Evolutionary conservation across 2,329 filamentous ascomycete genomes (phyloP).

Genomic region (Dactylonectria estremocensis): DNA sequence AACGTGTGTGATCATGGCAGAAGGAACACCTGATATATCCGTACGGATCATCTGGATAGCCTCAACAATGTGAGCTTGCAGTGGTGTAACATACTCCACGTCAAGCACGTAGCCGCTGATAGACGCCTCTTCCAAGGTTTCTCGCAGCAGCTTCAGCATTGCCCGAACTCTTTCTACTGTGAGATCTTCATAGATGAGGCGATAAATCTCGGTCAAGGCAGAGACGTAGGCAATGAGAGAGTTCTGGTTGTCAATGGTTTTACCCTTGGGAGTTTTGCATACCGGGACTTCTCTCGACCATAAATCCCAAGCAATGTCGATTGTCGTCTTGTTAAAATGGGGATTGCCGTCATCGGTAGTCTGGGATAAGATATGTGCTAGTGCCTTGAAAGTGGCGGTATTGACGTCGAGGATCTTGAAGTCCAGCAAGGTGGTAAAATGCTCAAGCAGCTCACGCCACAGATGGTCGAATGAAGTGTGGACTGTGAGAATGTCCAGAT

Average conservation of each 20-base stretch:
- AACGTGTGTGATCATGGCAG: slow-evolving; percentile 78
- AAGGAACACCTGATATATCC: slow-evolving; percentile 75
- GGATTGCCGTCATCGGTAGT: slow-evolving; percentile 60
- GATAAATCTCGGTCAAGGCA: slow-evolving; percentile 83
- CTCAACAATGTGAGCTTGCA: slow-evolving; percentile 80
- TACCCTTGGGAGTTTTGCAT: slow-evolving; percentile 52
- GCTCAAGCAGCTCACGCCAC: slow-evolving; percentile 81
- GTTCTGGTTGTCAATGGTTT: slow-evolving; percentile 78
- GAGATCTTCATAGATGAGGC: slow-evolving; percentile 77
- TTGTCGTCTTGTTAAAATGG: slow-evolving; percentile 65
- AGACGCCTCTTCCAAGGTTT: slow-evolving; percentile 80
- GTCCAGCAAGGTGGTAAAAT: slow-evolving; percentile 76
- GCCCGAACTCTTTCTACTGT: slow-evolving; percentile 73
- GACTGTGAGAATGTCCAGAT: slow-evolving; percentile 79
- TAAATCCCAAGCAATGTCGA: slow-evolving; percentile 77
- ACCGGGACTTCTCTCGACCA: slow-evolving; percentile 79
- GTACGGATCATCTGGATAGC: slow-evolving; percentile 78
- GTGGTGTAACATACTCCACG: slow-evolving; percentile 78
- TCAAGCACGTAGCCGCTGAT: slow-evolving; percentile 79
- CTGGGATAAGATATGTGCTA: slow-evolving; percentile 74
- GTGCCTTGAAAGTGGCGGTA: slow-evolving; percentile 78
- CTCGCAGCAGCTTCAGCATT: slow-evolving; percentile 80
- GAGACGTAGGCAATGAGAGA: slow-evolving; percentile 89
- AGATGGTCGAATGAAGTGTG: slow-evolving; percentile 78
- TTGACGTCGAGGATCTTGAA: slow-evolving; percentile 79